These are phyloP conservation scores for Melanopsichium pennsylvanicum DNA, from an alignment of 1,284 basidiomycete species.

Conservation along the genomic window DNA sequence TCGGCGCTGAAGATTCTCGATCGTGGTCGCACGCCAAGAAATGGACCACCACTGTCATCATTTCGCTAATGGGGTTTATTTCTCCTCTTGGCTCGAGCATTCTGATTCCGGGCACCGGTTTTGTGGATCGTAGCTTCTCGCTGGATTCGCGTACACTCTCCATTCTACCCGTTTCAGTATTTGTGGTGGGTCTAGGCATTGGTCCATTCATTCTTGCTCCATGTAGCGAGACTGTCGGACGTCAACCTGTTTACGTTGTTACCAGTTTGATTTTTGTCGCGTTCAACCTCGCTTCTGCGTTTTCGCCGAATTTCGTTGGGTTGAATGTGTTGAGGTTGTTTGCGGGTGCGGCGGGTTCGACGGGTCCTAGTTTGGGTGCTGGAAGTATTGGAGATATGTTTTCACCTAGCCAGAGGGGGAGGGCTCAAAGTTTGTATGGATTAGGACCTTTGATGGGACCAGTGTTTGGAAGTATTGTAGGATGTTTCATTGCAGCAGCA, in stretches of 20 bases:
- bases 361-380: slow-evolving; percentile 55
- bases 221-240: slow-evolving; percentile 68
- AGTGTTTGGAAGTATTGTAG: slow-evolving; percentile 51
- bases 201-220: slow-evolving; percentile 69
- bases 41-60: slow-evolving; percentile 52
- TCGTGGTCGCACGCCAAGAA: slow-evolving; percentile 36
- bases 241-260: slow-evolving; percentile 67
- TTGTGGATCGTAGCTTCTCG: slow-evolving; percentile 36
- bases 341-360: slow-evolving; percentile 51
- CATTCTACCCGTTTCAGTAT: slow-evolving; percentile 52
- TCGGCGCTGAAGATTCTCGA: slow-evolving; percentile 35
- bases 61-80: slow-evolving; percentile 61
- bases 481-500: slow-evolving; percentile 48
- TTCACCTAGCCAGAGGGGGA: slow-evolving; percentile 44
- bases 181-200: slow-evolving; percentile 53
- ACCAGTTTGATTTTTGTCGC: slow-evolving; percentile 59
- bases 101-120: slow-evolving; percentile 44
- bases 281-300: slow-evolving; percentile 63
- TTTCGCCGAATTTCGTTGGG: slow-evolving; percentile 62
- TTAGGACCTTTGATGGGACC: slow-evolving; percentile 57
- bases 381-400: slow-evolving; percentile 62
- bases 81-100: slow-evolving; percentile 59
- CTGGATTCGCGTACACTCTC: slow-evolving; percentile 40
- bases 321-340: slow-evolving; percentile 50
- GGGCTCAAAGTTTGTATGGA: slow-evolving; percentile 50